Evolutionary conservation across 2,329 filamentous ascomycete species (phyloP), one percentile per base, ranked within the genome.

Genomic region (Emmonsia crescens): DNA sequence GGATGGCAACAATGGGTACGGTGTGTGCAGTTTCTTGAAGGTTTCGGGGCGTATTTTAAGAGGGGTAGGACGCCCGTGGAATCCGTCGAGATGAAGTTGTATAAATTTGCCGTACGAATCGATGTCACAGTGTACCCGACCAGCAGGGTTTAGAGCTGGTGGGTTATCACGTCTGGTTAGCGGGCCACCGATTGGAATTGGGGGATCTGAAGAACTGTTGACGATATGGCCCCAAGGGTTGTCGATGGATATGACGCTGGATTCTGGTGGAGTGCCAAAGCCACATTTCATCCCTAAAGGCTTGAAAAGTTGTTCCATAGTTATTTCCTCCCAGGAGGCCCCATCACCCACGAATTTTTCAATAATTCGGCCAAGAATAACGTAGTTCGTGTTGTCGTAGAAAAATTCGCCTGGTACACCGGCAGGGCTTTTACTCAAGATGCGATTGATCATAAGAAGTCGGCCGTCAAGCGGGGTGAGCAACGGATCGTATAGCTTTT

Each of bases 311-410:
- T 59, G 54, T 10, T 46, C 6, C 1, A 27, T 49, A 14, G 51
- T 51, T 24, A 61, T 63, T 21, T 61, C 38, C 29, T 63, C 62
- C 59, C 54, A 61, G 10, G 62, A 61, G 3, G n/a, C 19, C 10
- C 52, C 58, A 19, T 61, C 33, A 19, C 33, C 52, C 16, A 44
- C 21, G 29, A 61, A 61, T 16, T 55, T 63, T 29, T 63, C 59
- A 49, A 63, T 49, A 36, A 61, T 51, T 21, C 14, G 49, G 36
- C 59, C 62, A 9, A 63, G 62, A 55, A 63, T 55, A 21, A 61
- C 29, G 31, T 63, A 63, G 49, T 63, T 63, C 36, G 59, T 59
- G n/a, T 61, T 63, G 38, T 59, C 62, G 33, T 63, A 63, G 36
- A 40, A 46, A 29, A 59, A 61, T 59, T 61, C 33, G 6, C 59